Percentiles rank a stretch among this genome's conserved stretches.
phyloP scores from a whole-genome alignment of 306 rosid genomes.

The Crataegus laevigata region DNA sequence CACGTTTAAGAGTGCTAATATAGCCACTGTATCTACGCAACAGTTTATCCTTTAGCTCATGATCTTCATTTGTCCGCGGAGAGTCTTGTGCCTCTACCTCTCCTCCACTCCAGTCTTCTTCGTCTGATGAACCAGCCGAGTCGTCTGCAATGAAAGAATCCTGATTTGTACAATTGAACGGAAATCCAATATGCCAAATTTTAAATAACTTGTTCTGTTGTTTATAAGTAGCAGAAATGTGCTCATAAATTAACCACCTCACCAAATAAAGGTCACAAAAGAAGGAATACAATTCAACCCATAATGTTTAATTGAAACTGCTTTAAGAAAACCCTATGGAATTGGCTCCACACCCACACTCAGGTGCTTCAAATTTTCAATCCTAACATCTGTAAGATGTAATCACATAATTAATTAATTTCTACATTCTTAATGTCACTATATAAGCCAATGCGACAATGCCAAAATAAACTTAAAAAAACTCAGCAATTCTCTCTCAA shows the following conservation, averaged over 20 bases:
- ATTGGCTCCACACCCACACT: background rate
- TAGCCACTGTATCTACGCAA: conserved; percentile 53
- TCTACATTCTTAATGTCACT: background rate
- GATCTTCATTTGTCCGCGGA: conserved; percentile 24
- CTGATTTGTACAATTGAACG: background rate
- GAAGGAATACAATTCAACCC: background rate
- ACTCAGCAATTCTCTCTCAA: too few relatives aligned
- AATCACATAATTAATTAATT: background rate
- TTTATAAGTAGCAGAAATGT: background rate
- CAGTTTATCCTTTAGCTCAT: conserved; percentile 59
- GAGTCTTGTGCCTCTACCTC: conserved; percentile 31
- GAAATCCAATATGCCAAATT: background rate
- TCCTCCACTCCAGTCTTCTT: conserved; percentile 31
- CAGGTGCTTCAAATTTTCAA: background rate
- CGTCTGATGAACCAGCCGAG: conserved; percentile 30
- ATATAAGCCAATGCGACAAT: too few relatives aligned
- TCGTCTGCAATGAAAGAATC: conserved; percentile 24
- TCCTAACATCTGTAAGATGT: background rate
- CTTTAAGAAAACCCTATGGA: background rate
- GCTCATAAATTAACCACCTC: background rate
- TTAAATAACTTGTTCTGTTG: background rate
- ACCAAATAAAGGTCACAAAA: background rate
- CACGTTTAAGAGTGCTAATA: conserved; percentile 51
- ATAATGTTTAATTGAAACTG: background rate
- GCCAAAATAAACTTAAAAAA: too few relatives aligned